Percentiles rank a stretch among this genome's conserved stretches.
Conservation (phyloP, 371 early-diverging fungal species). For the Mucor indicus region DNA sequence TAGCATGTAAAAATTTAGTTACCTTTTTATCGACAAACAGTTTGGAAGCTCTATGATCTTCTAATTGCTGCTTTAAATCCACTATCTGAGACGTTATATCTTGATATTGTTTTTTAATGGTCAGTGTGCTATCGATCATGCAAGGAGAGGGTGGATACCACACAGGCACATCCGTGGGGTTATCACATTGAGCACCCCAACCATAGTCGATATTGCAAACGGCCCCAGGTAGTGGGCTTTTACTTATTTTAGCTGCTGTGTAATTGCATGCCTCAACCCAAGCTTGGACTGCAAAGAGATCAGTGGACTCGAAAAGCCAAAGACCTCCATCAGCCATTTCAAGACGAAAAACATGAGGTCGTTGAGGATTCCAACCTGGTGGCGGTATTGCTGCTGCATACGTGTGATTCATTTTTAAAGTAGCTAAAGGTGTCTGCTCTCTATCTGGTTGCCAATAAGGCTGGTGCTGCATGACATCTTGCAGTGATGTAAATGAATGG, state of each 20-base stretch:
- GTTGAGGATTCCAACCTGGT: conserved; percentile 17
- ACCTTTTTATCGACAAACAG: conserved; percentile 14
- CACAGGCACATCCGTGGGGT: conserved; percentile 6
- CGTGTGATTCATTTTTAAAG: conserved; percentile 15
- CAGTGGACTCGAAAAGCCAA: conserved; percentile 30
- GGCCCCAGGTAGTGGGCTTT: conserved; percentile 27
- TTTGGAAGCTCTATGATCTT: conserved; percentile 17
- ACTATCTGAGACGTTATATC: conserved; percentile 11
- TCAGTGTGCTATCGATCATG: conserved; percentile 16
- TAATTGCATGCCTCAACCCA: conserved; percentile 29
- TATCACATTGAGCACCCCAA: conserved; percentile 15
- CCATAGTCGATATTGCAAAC: conserved; percentile 36
- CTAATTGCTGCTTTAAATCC: conserved; percentile 1
- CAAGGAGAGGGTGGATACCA: conserved; percentile 32
- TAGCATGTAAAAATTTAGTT: background rate
- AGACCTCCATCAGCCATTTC: conserved; percentile 27
- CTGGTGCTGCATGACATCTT: conserved; percentile 5
- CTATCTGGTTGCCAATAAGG: conserved; percentile 16
- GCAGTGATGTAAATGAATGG: conserved; percentile 2
- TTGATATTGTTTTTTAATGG: conserved; percentile 8
- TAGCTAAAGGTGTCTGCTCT: conserved; percentile 1
- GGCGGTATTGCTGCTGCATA: conserved; percentile 23
- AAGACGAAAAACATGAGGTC: conserved; percentile 30
- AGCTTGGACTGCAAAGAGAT: conserved; percentile 19
- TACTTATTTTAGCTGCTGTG: conserved; percentile 26